phyloP scores from a whole-genome alignment of 2,329 filamentous ascomycete genomes.

The Aspergillus neoniger region DNA sequence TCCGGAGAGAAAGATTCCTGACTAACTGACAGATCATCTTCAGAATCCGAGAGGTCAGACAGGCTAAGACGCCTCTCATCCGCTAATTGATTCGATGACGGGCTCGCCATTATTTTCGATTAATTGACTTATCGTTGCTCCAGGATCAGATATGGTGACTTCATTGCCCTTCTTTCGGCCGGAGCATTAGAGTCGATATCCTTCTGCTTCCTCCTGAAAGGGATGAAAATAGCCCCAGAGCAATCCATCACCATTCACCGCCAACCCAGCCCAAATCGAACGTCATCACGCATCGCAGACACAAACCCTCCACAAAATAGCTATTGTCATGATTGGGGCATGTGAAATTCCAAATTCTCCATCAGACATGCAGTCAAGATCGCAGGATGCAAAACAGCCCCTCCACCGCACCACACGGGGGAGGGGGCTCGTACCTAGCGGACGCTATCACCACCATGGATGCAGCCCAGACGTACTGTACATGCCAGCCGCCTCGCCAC shows the following conservation, averaged over 20 bases:
- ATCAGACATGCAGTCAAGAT: not conserved
- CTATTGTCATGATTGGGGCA: slow-evolving; percentile 4
- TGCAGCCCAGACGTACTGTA: not conserved
- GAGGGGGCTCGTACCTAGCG: not conserved
- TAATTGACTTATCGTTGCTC: slow-evolving; percentile 1
- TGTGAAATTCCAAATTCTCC: slow-evolving; percentile 12
- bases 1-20: not conserved
- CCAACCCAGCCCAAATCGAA: not conserved
- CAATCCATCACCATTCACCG: not conserved
- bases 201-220: not conserved
- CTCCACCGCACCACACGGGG: not conserved
- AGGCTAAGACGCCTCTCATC: slow-evolving; percentile 10
- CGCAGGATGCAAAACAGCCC: not conserved
- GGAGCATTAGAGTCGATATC: not conserved
- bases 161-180: not conserved
- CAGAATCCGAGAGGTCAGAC: slow-evolving; percentile 6
- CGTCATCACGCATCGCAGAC: not conserved
- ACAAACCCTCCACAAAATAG: not conserved
- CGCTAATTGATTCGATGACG: not conserved
- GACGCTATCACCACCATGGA: not conserved
- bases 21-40: slow-evolving; percentile 6
- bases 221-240: not conserved
- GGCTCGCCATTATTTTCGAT: not conserved
- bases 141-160: not conserved
- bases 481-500: slow-evolving; percentile 1